These are phyloP conservation scores for Solanum habrochaites DNA, from an alignment of 257 asterid species.

Conservation along the genomic window DNA sequence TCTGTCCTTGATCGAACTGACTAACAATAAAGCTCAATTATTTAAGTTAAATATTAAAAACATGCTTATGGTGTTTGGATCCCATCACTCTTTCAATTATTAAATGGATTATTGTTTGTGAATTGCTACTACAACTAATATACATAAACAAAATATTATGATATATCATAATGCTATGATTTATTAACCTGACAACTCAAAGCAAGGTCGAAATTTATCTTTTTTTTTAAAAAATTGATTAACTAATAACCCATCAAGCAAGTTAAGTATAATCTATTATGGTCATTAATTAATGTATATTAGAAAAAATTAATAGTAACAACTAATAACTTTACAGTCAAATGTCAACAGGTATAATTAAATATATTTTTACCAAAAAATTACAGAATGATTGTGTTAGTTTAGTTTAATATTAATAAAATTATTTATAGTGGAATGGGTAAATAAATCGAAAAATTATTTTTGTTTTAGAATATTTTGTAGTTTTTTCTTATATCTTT, in stretches of 20 bases:
- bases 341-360: neutral
- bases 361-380: neutral
- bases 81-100: neutral
- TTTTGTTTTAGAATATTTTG: too few relatives aligned
- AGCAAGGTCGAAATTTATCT: too few relatives aligned
- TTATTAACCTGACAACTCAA: too few relatives aligned
- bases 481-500: too few relatives aligned
- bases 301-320: neutral
- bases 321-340: neutral
- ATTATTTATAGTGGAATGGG: neutral
- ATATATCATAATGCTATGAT: too few relatives aligned
- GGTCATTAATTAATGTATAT: neutral
- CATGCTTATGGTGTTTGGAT: neutral
- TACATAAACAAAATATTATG: neutral
- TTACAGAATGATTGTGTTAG: neutral
- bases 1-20: neutral
- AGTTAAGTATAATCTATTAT: neutral
- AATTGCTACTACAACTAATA: neutral
- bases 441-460: too few relatives aligned
- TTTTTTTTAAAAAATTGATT: too few relatives aligned
- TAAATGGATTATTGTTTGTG: neutral
- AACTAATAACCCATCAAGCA: too few relatives aligned
- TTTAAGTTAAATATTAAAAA: neutral
- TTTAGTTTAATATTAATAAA: neutral
- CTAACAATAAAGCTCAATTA: neutral